Evolutionary conservation across 192 early-diverging fungal species (phyloP).

Genomic region (Bifiguratus adelaidae): DNA sequence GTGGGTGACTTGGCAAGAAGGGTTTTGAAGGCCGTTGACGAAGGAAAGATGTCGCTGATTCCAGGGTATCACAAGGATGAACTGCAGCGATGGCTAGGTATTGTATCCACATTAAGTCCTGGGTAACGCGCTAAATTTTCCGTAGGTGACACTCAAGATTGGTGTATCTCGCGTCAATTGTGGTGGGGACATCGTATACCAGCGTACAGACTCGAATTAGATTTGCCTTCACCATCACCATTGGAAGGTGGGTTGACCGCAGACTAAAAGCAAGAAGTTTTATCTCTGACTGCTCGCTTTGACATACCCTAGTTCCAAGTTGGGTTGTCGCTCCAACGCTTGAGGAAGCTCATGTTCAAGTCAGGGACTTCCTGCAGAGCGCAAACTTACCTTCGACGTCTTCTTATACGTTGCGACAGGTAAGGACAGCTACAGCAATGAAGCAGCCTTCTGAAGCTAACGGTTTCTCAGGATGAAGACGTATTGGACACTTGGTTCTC

Average conservation of each 20-base stretch:
- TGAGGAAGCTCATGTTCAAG: too few species aligned
- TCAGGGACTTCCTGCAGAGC: too few species aligned
- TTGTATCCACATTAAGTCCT: background rate
- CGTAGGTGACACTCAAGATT: slow-evolving; percentile 73
- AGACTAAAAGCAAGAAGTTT: too few species aligned
- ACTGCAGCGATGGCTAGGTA: slow-evolving; percentile 86
- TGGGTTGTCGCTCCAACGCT: too few species aligned
- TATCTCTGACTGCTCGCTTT: too few species aligned
- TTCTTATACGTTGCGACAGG: too few species aligned
- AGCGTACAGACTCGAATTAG: slow-evolving; percentile 65
- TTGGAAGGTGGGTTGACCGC: too few species aligned
- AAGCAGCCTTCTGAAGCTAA: background rate
- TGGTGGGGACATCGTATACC: slow-evolving; percentile 99
- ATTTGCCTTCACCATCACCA: too few species aligned
- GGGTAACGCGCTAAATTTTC: background rate
- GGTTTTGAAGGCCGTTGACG: slow-evolving; percentile 54
- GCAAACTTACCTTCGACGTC: too few species aligned
- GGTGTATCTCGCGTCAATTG: slow-evolving; percentile 95
- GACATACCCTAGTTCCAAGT: too few species aligned
- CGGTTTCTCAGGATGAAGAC: slow-evolving; percentile 76
- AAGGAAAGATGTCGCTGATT: slow-evolving; percentile 51
- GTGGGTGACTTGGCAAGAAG: slow-evolving; percentile 62
- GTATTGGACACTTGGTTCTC: slow-evolving; percentile 99
- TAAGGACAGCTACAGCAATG: slow-evolving; percentile 3
- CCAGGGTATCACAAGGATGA: slow-evolving; percentile 69